These are phyloP conservation scores for Phytophthora aleatoria DNA, from an alignment of 352 stramenopile genomes.

Conservation along the genomic window DNA sequence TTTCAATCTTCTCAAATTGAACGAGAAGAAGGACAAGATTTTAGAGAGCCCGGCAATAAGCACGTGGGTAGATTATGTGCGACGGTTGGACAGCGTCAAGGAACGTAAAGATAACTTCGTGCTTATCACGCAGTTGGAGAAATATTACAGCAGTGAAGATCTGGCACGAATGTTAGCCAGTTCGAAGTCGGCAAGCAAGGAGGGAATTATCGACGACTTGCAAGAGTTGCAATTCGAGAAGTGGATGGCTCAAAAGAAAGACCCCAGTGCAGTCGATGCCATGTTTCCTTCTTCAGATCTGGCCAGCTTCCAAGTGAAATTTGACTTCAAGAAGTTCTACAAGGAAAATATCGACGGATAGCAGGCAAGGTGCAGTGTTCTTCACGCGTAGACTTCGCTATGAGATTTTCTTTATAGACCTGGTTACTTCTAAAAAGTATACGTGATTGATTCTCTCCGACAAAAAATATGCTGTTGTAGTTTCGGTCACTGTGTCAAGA, in stretches of 20 bases:
- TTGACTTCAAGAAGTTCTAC: not conserved
- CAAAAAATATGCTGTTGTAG: too few species aligned
- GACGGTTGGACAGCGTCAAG: not conserved
- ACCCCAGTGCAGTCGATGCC: not conserved
- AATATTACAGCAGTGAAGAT: not conserved
- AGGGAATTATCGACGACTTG: not conserved
- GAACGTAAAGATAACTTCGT: not conserved
- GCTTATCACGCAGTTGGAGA: not conserved
- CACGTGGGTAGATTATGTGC: not conserved
- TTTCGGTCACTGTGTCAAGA: too few species aligned
- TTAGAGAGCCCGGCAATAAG: not conserved
- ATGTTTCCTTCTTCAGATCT: not conserved
- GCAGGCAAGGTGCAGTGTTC: too few species aligned
- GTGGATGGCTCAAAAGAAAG: not conserved
- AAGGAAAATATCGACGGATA: not conserved
- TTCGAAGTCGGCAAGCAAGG: not conserved
- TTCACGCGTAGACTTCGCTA: too few species aligned
- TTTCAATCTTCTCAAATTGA: slow-evolving; percentile 1
- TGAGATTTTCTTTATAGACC: too few species aligned
- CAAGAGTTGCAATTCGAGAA: not conserved
- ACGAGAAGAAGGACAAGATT: not conserved
- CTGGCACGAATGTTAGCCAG: not conserved
- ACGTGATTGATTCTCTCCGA: too few species aligned
- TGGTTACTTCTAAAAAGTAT: too few species aligned
- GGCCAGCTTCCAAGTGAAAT: not conserved